Evolutionary conservation across 169 alveolate genomes (phyloP).

Genomic region (Cryptosporidium bovis): DNA sequence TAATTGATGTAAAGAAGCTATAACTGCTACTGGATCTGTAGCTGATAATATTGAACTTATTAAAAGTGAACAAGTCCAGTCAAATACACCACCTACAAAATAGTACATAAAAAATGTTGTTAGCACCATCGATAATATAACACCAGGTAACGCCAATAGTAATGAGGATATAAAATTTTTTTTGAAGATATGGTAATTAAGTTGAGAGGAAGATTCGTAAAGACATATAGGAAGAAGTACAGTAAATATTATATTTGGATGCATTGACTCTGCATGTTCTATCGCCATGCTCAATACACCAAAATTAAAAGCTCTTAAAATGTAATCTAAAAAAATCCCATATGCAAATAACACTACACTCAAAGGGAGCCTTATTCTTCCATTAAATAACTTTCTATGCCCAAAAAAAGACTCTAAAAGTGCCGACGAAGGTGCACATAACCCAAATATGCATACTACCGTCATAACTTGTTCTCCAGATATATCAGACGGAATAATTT

Average conservation of each 20-base stretch:
- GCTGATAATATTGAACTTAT: slow-evolving; percentile 79
- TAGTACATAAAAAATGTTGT: slow-evolving; percentile 76
- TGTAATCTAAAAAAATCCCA: slow-evolving; percentile 60
- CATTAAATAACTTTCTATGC: slow-evolving; percentile 44
- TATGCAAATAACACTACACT: slow-evolving; percentile 65
- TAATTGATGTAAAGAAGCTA: slow-evolving; percentile 77
- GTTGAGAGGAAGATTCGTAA: slow-evolving; percentile 75
- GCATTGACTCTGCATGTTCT: slow-evolving; percentile 55
- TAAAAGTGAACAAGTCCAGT: slow-evolving; percentile 77
- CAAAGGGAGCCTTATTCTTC: slow-evolving; percentile 51
- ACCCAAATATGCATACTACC: slow-evolving; percentile 63
- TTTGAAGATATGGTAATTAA: slow-evolving; percentile 70
- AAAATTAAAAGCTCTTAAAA: slow-evolving; percentile 35
- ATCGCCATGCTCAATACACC: slow-evolving; percentile 65
- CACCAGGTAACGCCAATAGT: slow-evolving; percentile 71
- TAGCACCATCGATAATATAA: slow-evolving; percentile 73
- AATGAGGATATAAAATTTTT: slow-evolving; percentile 50
- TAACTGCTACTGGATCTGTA: slow-evolving; percentile 82
- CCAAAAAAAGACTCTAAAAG: slow-evolving; percentile 71
- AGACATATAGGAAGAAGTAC: slow-evolving; percentile 73
- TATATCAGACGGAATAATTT: slow-evolving; percentile 43
- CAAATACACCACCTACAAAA: slow-evolving; percentile 76
- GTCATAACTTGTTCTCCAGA: slow-evolving; percentile 73
- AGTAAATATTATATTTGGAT: slow-evolving; percentile 70
- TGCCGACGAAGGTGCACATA: slow-evolving; percentile 70